phyloP scores from a whole-genome alignment of 2,329 filamentous ascomycete genomes.

The Dothidotthia symphoricarpi region DNA sequence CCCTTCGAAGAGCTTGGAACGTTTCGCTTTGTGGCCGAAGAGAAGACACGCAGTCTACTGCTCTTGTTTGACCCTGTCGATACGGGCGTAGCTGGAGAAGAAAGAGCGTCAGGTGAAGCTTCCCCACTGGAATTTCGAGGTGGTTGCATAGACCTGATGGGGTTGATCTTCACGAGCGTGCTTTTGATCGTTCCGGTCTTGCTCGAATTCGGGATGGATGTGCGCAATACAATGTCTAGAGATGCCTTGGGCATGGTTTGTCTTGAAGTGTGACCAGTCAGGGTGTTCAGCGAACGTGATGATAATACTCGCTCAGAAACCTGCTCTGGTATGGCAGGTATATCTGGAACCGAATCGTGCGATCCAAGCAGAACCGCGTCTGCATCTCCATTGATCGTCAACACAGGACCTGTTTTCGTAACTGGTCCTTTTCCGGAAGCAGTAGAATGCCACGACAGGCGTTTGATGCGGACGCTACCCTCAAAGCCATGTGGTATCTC shows the following conservation, averaged over 20 bases:
- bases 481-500: constrained; percentile 3
- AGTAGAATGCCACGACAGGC: constrained; percentile 18
- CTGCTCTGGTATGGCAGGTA: constrained; percentile 8
- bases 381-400: constrained; percentile 28
- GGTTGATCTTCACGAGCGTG: constrained; percentile 10
- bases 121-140: constrained; percentile 12
- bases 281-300: constrained; percentile 8
- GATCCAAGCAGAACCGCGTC: constrained; percentile 23
- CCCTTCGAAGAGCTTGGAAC: too few species aligned
- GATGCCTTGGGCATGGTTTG: constrained; percentile 10
- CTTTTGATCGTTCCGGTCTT: constrained; percentile 1
- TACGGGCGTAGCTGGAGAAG: background rate
- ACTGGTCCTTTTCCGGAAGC: background rate
- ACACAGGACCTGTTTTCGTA: constrained; percentile 12
- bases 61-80: background rate
- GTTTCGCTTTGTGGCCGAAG: too few species aligned
- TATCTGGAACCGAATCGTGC: constrained; percentile 5
- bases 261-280: constrained; percentile 12
- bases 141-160: constrained; percentile 27
- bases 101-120: background rate
- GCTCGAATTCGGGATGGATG: constrained; percentile 6
- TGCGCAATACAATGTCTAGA: constrained; percentile 5
- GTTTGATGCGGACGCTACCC: constrained; percentile 17
- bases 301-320: background rate
- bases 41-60: too few species aligned